These are phyloP conservation scores for Angophora floribunda DNA, from an alignment of 345 rosid genomes.

Conservation along the genomic window DNA sequence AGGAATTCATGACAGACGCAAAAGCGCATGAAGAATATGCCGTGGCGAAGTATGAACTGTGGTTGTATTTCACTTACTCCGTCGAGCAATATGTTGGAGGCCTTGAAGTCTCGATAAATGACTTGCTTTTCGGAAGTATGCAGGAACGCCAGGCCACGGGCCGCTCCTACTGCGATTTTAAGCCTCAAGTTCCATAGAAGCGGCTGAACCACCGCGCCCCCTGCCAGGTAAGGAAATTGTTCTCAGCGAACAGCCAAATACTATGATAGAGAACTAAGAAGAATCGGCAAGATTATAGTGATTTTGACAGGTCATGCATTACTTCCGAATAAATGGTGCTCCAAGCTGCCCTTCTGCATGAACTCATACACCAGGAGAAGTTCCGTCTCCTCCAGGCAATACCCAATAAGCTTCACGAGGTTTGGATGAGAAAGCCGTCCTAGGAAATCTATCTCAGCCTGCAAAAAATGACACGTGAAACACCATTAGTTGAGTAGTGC, in stretches of 20 bases:
- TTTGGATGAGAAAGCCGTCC: slow-evolving; percentile 87
- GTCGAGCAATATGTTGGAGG: slow-evolving; percentile 85
- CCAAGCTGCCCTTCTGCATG: slow-evolving; percentile 96
- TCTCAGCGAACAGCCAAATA: not conserved
- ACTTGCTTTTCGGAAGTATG: slow-evolving; percentile 83
- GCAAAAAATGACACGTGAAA: slow-evolving; percentile 2
- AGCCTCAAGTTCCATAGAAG: slow-evolving; percentile 70
- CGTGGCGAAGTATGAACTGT: not conserved
- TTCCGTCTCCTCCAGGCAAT: slow-evolving; percentile 68
- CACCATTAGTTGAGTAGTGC: not conserved
- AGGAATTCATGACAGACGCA: not conserved
- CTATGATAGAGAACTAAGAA: not conserved
- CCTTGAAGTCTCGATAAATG: slow-evolving; percentile 88
- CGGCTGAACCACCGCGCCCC: slow-evolving; percentile 73
- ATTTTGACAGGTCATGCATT: slow-evolving; percentile 22
- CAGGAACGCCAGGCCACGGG: slow-evolving; percentile 65
- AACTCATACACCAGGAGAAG: slow-evolving; percentile 84
- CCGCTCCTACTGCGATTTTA: slow-evolving; percentile 79
- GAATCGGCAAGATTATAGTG: not conserved
- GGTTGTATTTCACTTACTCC: slow-evolving; percentile 35
- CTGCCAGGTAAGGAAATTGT: slow-evolving; percentile 15
- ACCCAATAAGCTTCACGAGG: slow-evolving; percentile 78
- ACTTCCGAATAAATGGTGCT: slow-evolving; percentile 75
- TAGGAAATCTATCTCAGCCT: slow-evolving; percentile 81
- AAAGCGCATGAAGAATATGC: not conserved